A percentile compares a stretch with the other conserved stretches of the same genome.
These are phyloP conservation scores for Wickerhamiella qilinensis DNA, from an alignment of 805 yeast genomes.

Conservation along the genomic window DNA sequence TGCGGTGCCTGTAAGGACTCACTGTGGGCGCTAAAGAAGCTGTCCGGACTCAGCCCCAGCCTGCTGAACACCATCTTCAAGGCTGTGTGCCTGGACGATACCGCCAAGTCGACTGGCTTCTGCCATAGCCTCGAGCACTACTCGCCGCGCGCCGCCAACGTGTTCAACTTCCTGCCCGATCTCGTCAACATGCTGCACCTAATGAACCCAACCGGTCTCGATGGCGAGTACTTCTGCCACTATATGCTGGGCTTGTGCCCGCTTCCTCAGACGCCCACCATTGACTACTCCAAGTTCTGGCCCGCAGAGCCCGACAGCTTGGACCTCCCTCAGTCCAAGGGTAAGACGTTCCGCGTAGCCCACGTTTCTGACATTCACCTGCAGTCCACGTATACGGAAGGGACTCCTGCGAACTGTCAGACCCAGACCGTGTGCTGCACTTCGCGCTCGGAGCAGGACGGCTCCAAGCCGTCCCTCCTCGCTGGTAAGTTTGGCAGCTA, in stretches of 20 bases:
- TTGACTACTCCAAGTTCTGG: slow-evolving; percentile 31
- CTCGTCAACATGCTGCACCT: slow-evolving; percentile 34
- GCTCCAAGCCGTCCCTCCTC: slow-evolving; percentile 23
- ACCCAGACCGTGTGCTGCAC: slow-evolving; percentile 51
- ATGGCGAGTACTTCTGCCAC: slow-evolving; percentile 49
- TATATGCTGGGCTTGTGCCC: slow-evolving; percentile 34
- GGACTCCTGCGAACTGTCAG: slow-evolving; percentile 29
- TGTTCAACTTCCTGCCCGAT: slow-evolving; percentile 23
- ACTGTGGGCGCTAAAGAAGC: too few relatives aligned
- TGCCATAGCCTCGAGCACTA: too few relatives aligned
- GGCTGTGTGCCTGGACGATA: too few relatives aligned
- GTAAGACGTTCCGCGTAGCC: slow-evolving; percentile 38
- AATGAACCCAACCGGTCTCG: slow-evolving; percentile 36
- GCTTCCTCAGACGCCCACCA: slow-evolving; percentile 36
- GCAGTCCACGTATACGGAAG: slow-evolving; percentile 32
- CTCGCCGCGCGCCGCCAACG: too few relatives aligned
- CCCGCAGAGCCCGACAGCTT: slow-evolving; percentile 29
- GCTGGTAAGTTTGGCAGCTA: slow-evolving; percentile 50
- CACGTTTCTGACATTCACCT: slow-evolving; percentile 56
- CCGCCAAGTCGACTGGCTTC: too few relatives aligned
- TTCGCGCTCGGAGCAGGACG: slow-evolving; percentile 28
- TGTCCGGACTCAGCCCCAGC: too few relatives aligned
- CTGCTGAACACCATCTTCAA: too few relatives aligned
- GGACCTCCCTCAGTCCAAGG: too few relatives aligned
- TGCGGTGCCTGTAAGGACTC: too few relatives aligned